These are phyloP conservation scores for Anethum foeniculum DNA, from an alignment of 140 eudicot species.

Conservation along the genomic window DNA sequence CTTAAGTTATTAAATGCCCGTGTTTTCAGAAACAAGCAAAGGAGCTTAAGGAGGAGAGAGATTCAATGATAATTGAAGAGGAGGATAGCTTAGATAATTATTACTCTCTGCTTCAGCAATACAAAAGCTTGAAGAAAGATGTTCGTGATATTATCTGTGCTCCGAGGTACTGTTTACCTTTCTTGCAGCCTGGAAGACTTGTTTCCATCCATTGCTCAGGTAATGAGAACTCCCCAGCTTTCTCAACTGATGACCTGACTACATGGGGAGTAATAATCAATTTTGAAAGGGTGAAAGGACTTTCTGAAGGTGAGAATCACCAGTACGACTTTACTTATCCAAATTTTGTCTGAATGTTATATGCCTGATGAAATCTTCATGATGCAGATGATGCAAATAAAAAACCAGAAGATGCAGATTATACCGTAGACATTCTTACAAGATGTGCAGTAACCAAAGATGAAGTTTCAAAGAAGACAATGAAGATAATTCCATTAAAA, in stretches of 20 bases:
- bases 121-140: slow-evolving; percentile 64
- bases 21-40: slow-evolving; percentile 75
- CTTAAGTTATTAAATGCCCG: neutral
- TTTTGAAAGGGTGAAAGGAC: slow-evolving; percentile 65
- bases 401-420: slow-evolving; percentile 90
- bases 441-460: slow-evolving; percentile 71
- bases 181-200: slow-evolving; percentile 98
- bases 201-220: slow-evolving; percentile 51
- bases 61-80: slow-evolving; percentile 72
- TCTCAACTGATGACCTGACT: slow-evolving; percentile 61
- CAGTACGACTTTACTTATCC: neutral
- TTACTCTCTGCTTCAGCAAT: slow-evolving; percentile 72
- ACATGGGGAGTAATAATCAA: slow-evolving; percentile 97
- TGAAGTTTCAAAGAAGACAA: slow-evolving; percentile 53
- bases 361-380: neutral
- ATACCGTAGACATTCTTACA: slow-evolving; percentile 74
- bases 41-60: slow-evolving; percentile 69
- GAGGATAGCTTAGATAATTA: slow-evolving; percentile 85
- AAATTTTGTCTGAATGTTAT: neutral
- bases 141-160: slow-evolving; percentile 70
- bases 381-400: slow-evolving; percentile 65
- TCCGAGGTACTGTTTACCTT: slow-evolving; percentile 90
- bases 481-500: slow-evolving; percentile 63
- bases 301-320: slow-evolving; percentile 60
- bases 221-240: slow-evolving; percentile 45